These are phyloP conservation scores for Coccomyxa sp. DNA, from an alignment of 139 green algal genomes.

Conservation along the genomic window DNA sequence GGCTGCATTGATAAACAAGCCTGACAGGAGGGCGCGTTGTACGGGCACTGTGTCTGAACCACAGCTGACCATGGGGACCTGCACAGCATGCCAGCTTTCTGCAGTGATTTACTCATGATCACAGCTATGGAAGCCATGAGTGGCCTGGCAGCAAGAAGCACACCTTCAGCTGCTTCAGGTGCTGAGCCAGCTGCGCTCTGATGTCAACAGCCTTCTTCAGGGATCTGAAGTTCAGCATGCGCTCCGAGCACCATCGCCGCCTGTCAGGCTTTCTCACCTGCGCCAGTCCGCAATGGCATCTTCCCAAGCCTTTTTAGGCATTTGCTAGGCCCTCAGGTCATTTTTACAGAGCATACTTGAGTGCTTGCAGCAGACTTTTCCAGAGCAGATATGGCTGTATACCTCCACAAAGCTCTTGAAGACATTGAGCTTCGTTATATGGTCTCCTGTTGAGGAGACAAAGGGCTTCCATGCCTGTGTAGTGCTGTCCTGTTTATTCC, in stretches of 20 bases:
- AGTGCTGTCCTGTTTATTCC: slow-evolving; percentile 61
- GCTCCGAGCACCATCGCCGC: slow-evolving; percentile 50
- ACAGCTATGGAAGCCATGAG: neutral
- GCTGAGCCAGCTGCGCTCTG: slow-evolving; percentile 57
- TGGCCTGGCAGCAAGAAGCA: neutral
- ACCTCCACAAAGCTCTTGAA: slow-evolving; percentile 40
- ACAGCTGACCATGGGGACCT: neutral
- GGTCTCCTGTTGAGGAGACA: slow-evolving; percentile 59
- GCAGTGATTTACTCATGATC: neutral
- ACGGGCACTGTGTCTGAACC: slow-evolving; percentile 21
- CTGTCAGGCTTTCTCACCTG: slow-evolving; percentile 24
- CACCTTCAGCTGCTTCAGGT: slow-evolving; percentile 29
- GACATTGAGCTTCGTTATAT: slow-evolving; percentile 72
- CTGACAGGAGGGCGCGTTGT: slow-evolving; percentile 49
- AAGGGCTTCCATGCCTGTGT: slow-evolving; percentile 60
- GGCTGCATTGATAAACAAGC: slow-evolving; percentile 80
- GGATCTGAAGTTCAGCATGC: slow-evolving; percentile 60
- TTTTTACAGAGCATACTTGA: neutral
- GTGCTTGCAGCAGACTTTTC: neutral
- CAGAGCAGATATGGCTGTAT: slow-evolving; percentile 10
- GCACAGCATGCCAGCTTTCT: slow-evolving; percentile 14
- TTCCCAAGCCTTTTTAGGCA: neutral
- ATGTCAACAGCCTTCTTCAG: slow-evolving; percentile 75
- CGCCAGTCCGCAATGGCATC: neutral
- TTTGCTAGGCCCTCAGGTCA: neutral